Percentiles rank a stretch among this genome's conserved stretches.
Evolutionary conservation across 257 asterid species (phyloP).

Genomic region (Forsythia suspensa): DNA sequence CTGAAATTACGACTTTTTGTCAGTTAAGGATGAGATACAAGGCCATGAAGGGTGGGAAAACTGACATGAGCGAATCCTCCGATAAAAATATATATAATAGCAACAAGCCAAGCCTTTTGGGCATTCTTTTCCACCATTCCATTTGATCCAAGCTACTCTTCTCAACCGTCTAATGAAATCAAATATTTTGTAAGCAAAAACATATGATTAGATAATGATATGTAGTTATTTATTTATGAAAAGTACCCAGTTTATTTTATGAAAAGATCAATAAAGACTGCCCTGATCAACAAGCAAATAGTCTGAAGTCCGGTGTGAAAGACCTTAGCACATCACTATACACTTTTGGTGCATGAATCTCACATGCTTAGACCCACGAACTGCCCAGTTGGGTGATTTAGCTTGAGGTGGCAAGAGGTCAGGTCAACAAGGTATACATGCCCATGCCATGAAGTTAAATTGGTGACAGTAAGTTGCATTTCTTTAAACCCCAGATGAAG

Average conservation of each 20-base stretch:
- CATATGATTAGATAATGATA: not conserved
- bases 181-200: not conserved
- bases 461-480: not conserved
- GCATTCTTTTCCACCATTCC: not conserved
- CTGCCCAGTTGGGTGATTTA: not conserved
- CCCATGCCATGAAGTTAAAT: not conserved
- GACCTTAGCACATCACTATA: not conserved
- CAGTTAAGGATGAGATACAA: constrained; percentile 7
- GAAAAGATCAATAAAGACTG: too few species aligned
- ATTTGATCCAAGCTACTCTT: not conserved
- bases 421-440: not conserved
- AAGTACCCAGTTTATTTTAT: too few species aligned
- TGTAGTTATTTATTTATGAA: too few species aligned
- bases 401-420: not conserved
- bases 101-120: not conserved
- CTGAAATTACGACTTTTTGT: not conserved
- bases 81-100: not conserved
- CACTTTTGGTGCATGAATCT: not conserved
- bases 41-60: not conserved
- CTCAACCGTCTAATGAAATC: not conserved
- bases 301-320: not conserved
- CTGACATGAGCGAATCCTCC: not conserved
- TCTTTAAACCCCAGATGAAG: not conserved
- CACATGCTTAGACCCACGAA: not conserved
- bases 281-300: not conserved